phyloP scores from a whole-genome alignment of 805 yeast genomes.

The Wickerhamiella dianesei region DNA sequence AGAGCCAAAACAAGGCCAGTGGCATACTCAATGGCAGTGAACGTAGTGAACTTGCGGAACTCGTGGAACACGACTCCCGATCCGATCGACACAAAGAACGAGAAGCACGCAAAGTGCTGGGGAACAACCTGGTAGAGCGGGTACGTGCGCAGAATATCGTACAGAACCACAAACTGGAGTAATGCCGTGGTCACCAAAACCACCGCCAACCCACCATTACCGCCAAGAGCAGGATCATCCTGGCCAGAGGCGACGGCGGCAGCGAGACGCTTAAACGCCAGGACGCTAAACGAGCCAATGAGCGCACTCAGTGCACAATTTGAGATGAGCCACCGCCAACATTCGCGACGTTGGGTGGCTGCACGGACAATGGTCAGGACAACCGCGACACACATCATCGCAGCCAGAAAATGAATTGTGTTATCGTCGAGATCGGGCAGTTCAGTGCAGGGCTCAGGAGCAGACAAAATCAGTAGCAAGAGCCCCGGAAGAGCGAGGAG shows the following conservation, averaged over 20 bases:
- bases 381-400: background rate
- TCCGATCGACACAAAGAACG: constrained; percentile 32
- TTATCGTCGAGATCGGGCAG: background rate
- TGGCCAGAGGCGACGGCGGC: constrained; percentile 18
- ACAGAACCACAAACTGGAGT: constrained; percentile 30
- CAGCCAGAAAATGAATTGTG: background rate
- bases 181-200: constrained; percentile 30
- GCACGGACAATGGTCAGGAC: background rate
- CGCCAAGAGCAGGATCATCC: constrained; percentile 2
- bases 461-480: constrained; percentile 29
- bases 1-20: constrained; percentile 30
- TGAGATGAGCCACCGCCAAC: constrained; percentile 4
- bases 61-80: constrained; percentile 32
- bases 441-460: constrained; percentile 14
- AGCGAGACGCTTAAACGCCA: constrained; percentile 32
- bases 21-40: constrained; percentile 20
- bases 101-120: constrained; percentile 36
- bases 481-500: constrained; percentile 32
- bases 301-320: constrained; percentile 23
- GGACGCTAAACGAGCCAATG: constrained; percentile 37
- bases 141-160: constrained; percentile 29
- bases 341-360: background rate
- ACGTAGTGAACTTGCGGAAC: constrained; percentile 23
- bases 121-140: constrained; percentile 38
- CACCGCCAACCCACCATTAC: background rate